These are phyloP conservation scores for Odontarrhena argentea DNA, from an alignment of 345 rosid genomes.

Conservation along the genomic window DNA sequence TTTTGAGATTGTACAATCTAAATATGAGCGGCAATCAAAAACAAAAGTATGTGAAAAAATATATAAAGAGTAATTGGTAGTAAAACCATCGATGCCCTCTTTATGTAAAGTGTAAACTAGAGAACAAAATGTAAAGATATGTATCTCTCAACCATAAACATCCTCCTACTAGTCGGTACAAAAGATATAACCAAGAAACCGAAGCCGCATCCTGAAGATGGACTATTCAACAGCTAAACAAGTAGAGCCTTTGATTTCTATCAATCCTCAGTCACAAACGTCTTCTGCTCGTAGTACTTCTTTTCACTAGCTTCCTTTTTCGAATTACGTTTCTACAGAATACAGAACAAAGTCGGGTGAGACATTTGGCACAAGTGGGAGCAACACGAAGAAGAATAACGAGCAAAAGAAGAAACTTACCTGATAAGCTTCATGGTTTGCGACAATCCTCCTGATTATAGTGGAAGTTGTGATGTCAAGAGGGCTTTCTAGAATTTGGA, in stretches of 20 bases:
- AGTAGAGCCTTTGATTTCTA: constrained; percentile 21
- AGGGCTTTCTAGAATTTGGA: constrained; percentile 71
- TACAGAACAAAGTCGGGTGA: constrained; percentile 12
- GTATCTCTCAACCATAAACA: constrained; percentile 33
- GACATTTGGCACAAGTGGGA: constrained; percentile 10
- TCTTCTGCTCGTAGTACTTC: constrained; percentile 67
- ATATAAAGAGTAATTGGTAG: constrained; percentile 10
- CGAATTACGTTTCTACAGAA: constrained; percentile 61
- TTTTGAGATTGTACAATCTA: not conserved
- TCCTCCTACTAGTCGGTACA: constrained; percentile 32
- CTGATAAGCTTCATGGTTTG: constrained; percentile 79
- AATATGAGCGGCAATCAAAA: not conserved
- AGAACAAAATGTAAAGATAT: constrained; percentile 21
- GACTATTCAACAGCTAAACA: constrained; percentile 16
- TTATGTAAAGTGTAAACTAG: constrained; percentile 34
- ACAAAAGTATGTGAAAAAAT: not conserved
- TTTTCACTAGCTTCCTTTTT: constrained; percentile 66
- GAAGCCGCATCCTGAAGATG: constrained; percentile 13
- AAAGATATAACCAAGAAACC: constrained; percentile 19
- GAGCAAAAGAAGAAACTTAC: constrained; percentile 41
- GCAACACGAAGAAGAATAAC: not conserved
- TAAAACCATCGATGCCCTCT: constrained; percentile 24
- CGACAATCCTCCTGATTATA: constrained; percentile 77
- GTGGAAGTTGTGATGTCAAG: constrained; percentile 71
- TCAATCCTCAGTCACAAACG: constrained; percentile 57